phyloP scores from a whole-genome alignment of 441 rosid genomes.

The Pelargonium australe region DNA sequence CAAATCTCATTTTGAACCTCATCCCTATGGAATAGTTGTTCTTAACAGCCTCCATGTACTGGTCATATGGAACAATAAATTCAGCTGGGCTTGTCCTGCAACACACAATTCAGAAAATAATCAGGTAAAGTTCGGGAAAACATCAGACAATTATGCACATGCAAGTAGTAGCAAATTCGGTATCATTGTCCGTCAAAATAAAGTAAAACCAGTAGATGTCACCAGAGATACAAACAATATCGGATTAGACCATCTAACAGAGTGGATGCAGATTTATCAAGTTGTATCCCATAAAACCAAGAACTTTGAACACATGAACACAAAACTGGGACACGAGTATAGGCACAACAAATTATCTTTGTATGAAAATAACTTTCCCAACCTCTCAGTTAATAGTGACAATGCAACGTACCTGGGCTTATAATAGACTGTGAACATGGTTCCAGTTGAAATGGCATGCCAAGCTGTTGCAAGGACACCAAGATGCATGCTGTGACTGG shows the following conservation, averaged over 20 bases:
- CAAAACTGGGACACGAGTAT: no score
- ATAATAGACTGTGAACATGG: constrained; percentile 94
- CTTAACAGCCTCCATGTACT: constrained; percentile 71
- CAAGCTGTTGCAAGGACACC: constrained; percentile 98
- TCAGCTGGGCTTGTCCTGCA: constrained; percentile 96
- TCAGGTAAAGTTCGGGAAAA: not conserved
- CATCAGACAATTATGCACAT: not conserved
- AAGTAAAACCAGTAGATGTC: not conserved
- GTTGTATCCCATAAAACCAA: not conserved
- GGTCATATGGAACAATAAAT: constrained; percentile 89
- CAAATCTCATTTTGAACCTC: constrained; percentile 98
- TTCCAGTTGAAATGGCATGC: constrained; percentile 78
- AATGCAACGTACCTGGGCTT: constrained; percentile 63
- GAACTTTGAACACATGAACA: no score
- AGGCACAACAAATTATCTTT: no score
- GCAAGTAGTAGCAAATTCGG: not conserved
- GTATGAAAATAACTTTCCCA: not conserved
- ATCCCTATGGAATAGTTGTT: constrained; percentile 77
- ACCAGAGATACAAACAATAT: not conserved
- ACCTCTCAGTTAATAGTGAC: not conserved
- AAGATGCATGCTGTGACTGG: constrained; percentile 99
- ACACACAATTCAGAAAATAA: not conserved
- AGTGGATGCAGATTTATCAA: not conserved
- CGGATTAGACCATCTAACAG: not conserved
- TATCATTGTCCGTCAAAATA: not conserved